Evolutionary conservation across 2,329 filamentous ascomycete species (phyloP).

Genomic region (Fusarium sp.): DNA sequence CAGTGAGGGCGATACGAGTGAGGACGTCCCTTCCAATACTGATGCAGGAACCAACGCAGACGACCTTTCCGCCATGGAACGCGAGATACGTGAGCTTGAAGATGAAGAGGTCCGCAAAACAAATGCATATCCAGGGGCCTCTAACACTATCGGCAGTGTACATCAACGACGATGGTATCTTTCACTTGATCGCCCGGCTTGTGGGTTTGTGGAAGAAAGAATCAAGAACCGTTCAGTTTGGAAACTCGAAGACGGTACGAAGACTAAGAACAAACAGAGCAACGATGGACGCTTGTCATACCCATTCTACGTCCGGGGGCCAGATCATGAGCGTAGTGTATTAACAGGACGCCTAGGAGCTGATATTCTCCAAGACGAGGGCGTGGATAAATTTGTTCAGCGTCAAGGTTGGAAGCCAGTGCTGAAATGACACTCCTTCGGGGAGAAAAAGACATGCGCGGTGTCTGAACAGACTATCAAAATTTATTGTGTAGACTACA

Average conservation of each 20-base stretch:
- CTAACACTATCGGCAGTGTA: slow-evolving; percentile 72
- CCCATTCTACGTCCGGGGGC: slow-evolving; percentile 69
- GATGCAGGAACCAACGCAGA: slow-evolving; percentile 11
- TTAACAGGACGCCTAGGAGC: slow-evolving; percentile 68
- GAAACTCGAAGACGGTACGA: background rate
- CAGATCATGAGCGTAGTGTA: slow-evolving; percentile 70
- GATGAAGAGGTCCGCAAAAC: slow-evolving; percentile 64
- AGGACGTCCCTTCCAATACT: slow-evolving; percentile 34
- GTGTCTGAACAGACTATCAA: background rate
- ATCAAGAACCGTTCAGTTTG: slow-evolving; percentile 28
- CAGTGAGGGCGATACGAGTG: slow-evolving; percentile 10
- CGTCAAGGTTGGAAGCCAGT: slow-evolving; percentile 68
- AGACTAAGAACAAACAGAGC: background rate
- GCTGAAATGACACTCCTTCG: slow-evolving; percentile 43
- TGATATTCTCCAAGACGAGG: slow-evolving; percentile 70
- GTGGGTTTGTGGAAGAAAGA: slow-evolving; percentile 61
- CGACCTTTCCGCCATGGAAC: slow-evolving; percentile 49
- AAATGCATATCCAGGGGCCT: slow-evolving; percentile 74
- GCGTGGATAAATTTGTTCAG: slow-evolving; percentile 63
- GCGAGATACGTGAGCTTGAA: slow-evolving; percentile 56
- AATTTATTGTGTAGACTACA: slow-evolving; percentile 29
- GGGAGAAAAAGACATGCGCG: background rate
- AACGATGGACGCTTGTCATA: slow-evolving; percentile 52
- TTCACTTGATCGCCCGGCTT: slow-evolving; percentile 66
- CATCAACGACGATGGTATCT: slow-evolving; percentile 75